Percentiles rank a stretch among this genome's conserved stretches.
These are phyloP conservation scores for Auricularia cornea DNA, from an alignment of 768 basidiomycete genomes.

Conservation along the genomic window DNA sequence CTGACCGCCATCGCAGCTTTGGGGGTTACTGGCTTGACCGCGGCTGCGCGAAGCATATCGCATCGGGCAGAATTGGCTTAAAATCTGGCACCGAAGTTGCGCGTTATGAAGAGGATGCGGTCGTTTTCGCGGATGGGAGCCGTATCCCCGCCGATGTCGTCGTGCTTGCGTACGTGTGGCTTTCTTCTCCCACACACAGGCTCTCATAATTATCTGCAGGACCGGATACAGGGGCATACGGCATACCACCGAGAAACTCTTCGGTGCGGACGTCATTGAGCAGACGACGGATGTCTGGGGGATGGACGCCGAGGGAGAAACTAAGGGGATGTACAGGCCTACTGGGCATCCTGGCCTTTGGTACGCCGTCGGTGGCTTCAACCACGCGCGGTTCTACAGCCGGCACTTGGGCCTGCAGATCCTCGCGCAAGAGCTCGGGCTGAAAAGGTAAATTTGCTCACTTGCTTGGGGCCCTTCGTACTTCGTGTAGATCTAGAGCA, in stretches of 20 bases:
- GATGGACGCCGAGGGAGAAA: constrained; percentile 35
- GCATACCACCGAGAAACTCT: constrained; percentile 22
- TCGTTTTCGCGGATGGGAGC: not conserved
- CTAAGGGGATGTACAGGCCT: constrained; percentile 29
- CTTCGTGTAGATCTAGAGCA: no score
- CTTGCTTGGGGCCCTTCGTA: not conserved
- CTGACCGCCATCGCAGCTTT: not conserved
- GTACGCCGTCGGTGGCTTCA: constrained; percentile 1
- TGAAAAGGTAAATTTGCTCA: not conserved
- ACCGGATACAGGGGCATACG: constrained; percentile 28
- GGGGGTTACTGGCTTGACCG: not conserved
- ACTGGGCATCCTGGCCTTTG: constrained; percentile 28
- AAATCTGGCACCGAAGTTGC: not conserved
- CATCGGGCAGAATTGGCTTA: not conserved
- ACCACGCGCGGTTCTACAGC: constrained; percentile 1
- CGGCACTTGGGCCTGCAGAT: not conserved
- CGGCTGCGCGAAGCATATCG: not conserved
- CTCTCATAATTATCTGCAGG: not conserved
- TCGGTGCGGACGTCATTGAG: constrained; percentile 29
- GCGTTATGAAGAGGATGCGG: not conserved
- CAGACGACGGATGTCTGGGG: constrained; percentile 28
- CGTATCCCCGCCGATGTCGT: not conserved
- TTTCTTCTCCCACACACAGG: not conserved
- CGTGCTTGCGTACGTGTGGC: not conserved
- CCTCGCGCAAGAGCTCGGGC: not conserved